Base-by-base conservation (phyloP, 495 filamentous ascomycete species). In the Margaritispora aquatica region DNA sequence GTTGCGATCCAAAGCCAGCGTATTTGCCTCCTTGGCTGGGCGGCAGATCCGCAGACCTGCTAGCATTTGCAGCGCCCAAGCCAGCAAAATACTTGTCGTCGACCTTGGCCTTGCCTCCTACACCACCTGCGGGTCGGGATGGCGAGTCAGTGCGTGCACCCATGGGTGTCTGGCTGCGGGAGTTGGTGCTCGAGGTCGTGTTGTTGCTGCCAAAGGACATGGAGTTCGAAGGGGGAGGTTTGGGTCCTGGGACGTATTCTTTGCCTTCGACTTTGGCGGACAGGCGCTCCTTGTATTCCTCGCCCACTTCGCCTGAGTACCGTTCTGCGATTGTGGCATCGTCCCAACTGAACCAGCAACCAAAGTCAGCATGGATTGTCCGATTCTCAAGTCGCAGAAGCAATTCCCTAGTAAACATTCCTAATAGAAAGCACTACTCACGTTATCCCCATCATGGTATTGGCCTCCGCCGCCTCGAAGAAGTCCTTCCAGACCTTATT, bases 281-380 rank as follows among this genome's bases (percentile, higher is more conserved):
- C 50, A 98, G 68, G 62, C 93, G 80, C 71, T 97, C 95, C 70
- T 97, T 97, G 79, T 85, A 98, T 74, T 98, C 95, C 71, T 97
- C 94, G 20, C 91, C 94, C 1, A 87, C 87, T 51, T 88, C 86
- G 26, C 88, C 85, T 49, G 90, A 85, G 64, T 98, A 98, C 31
- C 90, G 74, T 63, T 96, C 92, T 38, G 87, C 84, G 48, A 97
- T 88, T 0, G 82, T 87, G 0, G 86, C 85, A 66, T 86, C 85
- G 55, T 92, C 89, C 82, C 92, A 96, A 21, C 64, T 72, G 46
- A 41, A 22, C 29, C 29, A 5, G 2, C 19, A 11, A 19, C 4
- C 13, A 10, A 21, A 51, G 23, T 54, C 55, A 58, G 20, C 36
- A 54, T 13, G 19, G 11, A 11, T 26, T 56, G 11, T 23, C 31